Evolutionary conservation across 2,329 filamentous ascomycete genomes (phyloP), one percentile per base, ranked within the genome.

Genomic region (Chaetomiaceae sp.): DNA sequence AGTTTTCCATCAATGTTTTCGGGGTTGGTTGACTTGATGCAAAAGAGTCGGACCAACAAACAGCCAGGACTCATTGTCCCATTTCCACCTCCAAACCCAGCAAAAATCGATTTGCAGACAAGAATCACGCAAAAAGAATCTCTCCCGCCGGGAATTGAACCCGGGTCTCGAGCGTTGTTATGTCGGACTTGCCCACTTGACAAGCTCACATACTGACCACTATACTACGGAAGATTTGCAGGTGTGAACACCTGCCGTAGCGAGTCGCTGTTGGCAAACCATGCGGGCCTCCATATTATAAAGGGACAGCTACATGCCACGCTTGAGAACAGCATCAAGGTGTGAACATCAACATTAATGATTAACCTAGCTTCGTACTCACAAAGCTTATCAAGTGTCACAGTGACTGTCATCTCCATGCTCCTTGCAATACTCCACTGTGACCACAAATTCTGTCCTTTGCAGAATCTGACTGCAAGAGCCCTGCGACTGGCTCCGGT

Each of bases 211-310:
- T 54, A 52, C 54, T 55, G 44, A 55, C 54, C 54, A 55, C 54
- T 55, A 55, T 55, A 55, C 54, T 55, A 55, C 54, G 54, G 54
- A 56, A 56, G 55, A 57, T 21, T 46, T 50, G 46, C 50, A 34
- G 48, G 53, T 58, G 55, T 58, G 42, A 10, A 17, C 55, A 58
- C 55, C 55, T 33, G 50, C 49, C 44, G 55, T 58, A 58, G 55
- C 16, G 27, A 31, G 10, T 48, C 13, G 42, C 39, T 43, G 38
- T 23, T 31, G 31, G 3, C 19, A 19, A 10, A 6, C 16, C 9
- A 9, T 5, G 31, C 1, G 8, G 4, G 3, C 13, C 5, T 3
- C 5, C 8, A 27, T 9, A 12, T 19, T 46, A 38, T 33, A 14
- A 31, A 21, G 44, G 25, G 17, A 20, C 25, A 27, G 6, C 12